Conservation (phyloP, 352 stramenopile genomes). For the Phytophthora macrochlamydospora region DNA sequence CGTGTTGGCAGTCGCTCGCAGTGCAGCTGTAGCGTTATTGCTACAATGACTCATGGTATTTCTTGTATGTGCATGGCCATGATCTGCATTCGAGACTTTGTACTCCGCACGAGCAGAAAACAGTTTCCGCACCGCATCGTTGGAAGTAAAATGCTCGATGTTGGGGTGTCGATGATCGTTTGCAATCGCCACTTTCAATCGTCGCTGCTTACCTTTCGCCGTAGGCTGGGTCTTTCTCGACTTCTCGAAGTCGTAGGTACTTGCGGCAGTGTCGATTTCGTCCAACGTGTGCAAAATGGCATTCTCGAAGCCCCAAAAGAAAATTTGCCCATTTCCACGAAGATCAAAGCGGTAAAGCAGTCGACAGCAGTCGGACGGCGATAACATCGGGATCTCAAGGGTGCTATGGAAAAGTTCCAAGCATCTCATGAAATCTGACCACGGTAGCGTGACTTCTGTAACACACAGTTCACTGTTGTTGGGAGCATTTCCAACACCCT, state of each 20-base stretch:
- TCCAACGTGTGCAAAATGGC: conserved; percentile 17
- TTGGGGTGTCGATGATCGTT: conserved; percentile 37
- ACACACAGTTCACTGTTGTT: neutral
- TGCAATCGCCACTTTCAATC: conserved; percentile 34
- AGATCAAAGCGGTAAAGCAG: conserved; percentile 53
- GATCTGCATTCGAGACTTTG: too few relatives aligned
- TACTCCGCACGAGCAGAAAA: conserved; percentile 37
- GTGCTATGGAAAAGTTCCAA: conserved; percentile 30
- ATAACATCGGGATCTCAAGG: conserved; percentile 9
- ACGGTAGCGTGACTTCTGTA: conserved; percentile 8
- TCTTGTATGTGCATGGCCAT: too few relatives aligned
- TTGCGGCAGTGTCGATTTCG: conserved; percentile 7
- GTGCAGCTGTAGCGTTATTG: conserved; percentile 4
- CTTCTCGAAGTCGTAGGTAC: conserved; percentile 12
- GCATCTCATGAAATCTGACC: conserved; percentile 27
- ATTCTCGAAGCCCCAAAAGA: conserved; percentile 17
- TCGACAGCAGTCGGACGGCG: conserved; percentile 33
- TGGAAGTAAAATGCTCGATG: conserved; percentile 43
- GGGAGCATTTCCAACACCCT: neutral
- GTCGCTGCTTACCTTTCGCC: conserved; percentile 15
- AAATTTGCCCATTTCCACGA: conserved; percentile 30
- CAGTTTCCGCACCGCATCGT: conserved; percentile 45
- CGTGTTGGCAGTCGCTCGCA: conserved; percentile 39
- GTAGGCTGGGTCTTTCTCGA: neutral
- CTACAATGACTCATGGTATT: neutral